phyloP scores from a whole-genome alignment of 2,329 filamentous ascomycete genomes.

The Fusarium penzigii region DNA sequence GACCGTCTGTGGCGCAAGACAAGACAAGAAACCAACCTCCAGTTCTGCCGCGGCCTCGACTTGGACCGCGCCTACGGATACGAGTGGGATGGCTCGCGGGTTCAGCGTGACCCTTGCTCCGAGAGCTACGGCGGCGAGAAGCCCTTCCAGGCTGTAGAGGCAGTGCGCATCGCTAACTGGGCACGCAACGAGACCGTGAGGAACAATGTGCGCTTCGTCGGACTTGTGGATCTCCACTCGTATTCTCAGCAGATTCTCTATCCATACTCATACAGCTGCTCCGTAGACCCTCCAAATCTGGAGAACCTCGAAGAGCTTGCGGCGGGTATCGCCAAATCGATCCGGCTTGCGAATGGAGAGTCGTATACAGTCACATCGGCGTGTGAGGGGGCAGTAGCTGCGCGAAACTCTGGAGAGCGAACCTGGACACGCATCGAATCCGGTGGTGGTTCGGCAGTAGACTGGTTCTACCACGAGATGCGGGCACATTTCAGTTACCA shows the following conservation, averaged over 20 bases:
- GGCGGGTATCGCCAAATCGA: constrained; percentile 84
- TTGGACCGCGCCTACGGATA: constrained; percentile 86
- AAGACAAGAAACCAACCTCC: constrained; percentile 76
- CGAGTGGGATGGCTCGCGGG: constrained; percentile 72
- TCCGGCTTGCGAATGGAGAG: constrained; percentile 77
- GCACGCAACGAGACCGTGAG: constrained; percentile 75
- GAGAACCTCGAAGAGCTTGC: constrained; percentile 93
- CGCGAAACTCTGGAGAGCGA: constrained; percentile 24
- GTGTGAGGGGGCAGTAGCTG: constrained; percentile 73
- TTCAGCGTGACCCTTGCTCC: constrained; percentile 78
- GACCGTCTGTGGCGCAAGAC: constrained; percentile 97
- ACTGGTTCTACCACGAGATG: constrained; percentile 94
- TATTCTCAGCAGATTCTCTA: constrained; percentile 96
- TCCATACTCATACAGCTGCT: constrained; percentile 86
- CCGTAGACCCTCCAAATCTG: constrained; percentile 73
- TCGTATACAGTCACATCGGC: constrained; percentile 78
- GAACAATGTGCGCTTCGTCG: constrained; percentile 76
- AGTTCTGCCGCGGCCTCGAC: constrained; percentile 85
- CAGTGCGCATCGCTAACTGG: constrained; percentile 76
- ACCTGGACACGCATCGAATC: constrained; percentile 60
- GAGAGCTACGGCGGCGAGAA: constrained; percentile 84
- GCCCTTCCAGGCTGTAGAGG: constrained; percentile 83
- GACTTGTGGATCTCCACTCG: constrained; percentile 86
- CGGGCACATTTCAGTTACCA: constrained; percentile 85
- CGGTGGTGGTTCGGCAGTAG: constrained; percentile 82